These are phyloP conservation scores for Climacium dendroides DNA, from an alignment of 225 moss, liverwort and hornwort species.

Conservation along the genomic window DNA sequence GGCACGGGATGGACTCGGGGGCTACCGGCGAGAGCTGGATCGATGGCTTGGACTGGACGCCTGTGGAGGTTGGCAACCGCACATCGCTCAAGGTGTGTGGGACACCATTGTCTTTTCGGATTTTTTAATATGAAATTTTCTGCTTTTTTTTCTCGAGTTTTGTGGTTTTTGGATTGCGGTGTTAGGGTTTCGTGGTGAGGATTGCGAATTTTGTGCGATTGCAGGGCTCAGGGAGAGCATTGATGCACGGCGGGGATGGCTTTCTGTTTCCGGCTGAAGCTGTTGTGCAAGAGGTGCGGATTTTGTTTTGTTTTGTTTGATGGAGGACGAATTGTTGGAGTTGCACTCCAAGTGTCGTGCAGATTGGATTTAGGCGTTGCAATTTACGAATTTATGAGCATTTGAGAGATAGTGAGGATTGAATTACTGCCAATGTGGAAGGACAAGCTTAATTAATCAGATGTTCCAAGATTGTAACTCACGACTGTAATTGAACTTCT, in stretches of 20 bases:
- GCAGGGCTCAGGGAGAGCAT: constrained; percentile 45
- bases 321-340: neutral
- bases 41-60: constrained; percentile 80
- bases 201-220: neutral
- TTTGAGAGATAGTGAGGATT: neutral
- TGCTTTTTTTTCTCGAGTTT: neutral
- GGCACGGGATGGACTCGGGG: constrained; percentile 41
- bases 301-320: neutral
- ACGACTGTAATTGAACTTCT: neutral
- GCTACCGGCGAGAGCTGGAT: constrained; percentile 63
- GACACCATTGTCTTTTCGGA: neutral
- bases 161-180: neutral
- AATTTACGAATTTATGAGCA: neutral
- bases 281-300: constrained; percentile 13
- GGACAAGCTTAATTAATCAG: neutral
- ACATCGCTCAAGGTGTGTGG: constrained; percentile 6
- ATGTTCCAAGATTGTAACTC: neutral
- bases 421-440: neutral
- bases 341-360: neutral
- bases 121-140: neutral
- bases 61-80: constrained; percentile 64
- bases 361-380: neutral
- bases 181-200: constrained; percentile 9
- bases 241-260: constrained; percentile 42
- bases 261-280: constrained; percentile 62